These are phyloP conservation scores for Diplodia corticola DNA, from an alignment of 2,329 filamentous ascomycete genomes.

Conservation along the genomic window DNA sequence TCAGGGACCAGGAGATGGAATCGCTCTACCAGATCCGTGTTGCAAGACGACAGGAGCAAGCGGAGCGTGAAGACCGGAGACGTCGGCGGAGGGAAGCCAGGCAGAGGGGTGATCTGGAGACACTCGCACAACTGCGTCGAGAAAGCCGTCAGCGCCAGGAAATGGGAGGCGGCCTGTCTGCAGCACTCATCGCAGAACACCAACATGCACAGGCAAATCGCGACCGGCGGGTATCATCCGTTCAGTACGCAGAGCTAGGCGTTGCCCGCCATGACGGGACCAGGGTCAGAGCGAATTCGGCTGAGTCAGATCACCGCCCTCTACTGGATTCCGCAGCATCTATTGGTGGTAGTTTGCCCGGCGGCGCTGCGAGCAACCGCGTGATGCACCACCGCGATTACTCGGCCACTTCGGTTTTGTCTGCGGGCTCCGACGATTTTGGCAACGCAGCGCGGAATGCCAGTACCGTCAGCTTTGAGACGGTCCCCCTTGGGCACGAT, in stretches of 20 bases:
- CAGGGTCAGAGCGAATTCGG: conserved; percentile 69
- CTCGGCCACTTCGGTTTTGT: conserved; percentile 45
- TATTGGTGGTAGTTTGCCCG: conserved; percentile 47
- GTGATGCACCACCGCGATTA: conserved; percentile 43
- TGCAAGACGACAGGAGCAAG: conserved; percentile 71
- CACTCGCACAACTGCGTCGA: conserved; percentile 62
- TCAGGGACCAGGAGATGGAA: conserved; percentile 90
- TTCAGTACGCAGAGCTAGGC: conserved; percentile 74
- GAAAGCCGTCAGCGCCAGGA: conserved; percentile 34
- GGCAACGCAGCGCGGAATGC: conserved; percentile 27
- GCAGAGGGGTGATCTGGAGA: conserved; percentile 65
- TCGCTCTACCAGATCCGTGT: conserved; percentile 85
- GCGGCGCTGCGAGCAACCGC: conserved; percentile 32
- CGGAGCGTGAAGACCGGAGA: conserved; percentile 75
- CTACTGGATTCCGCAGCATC: conserved; percentile 71
- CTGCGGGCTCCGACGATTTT: conserved; percentile 40
- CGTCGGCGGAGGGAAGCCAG: conserved; percentile 70
- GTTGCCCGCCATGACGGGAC: conserved; percentile 77
- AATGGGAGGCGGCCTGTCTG: conserved; percentile 32
- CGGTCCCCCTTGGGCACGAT: conserved; percentile 44
- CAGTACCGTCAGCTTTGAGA: conserved; percentile 38
- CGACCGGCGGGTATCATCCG: conserved; percentile 69
- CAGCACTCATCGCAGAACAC: conserved; percentile 58
- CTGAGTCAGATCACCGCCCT: conserved; percentile 70
- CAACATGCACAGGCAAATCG: conserved; percentile 61